These are phyloP conservation scores for Pythium myriotylum DNA, from an alignment of 352 stramenopile genomes.

Conservation along the genomic window DNA sequence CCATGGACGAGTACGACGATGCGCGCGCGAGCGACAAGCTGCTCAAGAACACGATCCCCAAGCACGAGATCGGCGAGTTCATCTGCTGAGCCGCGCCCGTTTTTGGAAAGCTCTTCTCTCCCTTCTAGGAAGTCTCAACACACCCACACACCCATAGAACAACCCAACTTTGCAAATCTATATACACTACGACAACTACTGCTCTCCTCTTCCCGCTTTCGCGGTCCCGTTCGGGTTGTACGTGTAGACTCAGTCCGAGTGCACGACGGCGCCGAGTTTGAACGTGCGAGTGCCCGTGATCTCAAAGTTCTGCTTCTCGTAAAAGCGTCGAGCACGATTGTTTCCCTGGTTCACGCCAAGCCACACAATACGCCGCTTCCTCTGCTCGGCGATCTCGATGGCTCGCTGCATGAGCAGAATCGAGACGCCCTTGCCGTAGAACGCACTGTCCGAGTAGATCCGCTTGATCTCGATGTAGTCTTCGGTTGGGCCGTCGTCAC, in stretches of 20 bases:
- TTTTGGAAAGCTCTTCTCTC: no score
- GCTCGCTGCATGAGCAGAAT: no score
- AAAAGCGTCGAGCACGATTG: conserved; percentile 30
- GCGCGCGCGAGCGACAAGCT: conserved; percentile 11
- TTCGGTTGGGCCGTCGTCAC: conserved; percentile 15
- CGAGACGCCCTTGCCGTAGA: no score
- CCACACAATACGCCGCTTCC: conserved; percentile 28
- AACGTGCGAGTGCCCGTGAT: conserved; percentile 25
- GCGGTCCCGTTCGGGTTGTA: no score
- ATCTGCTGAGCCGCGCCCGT: conserved; percentile 10
- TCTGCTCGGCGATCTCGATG: conserved; percentile 1
- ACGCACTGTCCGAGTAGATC: no score
- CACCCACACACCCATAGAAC: neutral
- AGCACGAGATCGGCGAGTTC: conserved; percentile 17
- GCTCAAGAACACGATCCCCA: conserved; percentile 17
- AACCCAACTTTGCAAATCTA: neutral
- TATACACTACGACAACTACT: no score
- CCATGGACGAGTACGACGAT: conserved; percentile 27
- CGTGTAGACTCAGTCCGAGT: no score
- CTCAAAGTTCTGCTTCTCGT: conserved; percentile 32
- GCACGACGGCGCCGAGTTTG: no score
- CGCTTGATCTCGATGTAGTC: conserved; percentile 34
- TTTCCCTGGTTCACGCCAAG: conserved; percentile 35
- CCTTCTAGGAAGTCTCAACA: neutral
- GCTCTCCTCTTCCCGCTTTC: no score